phyloP scores from a whole-genome alignment of 2,329 filamentous ascomycete species.

The Hymenotorrendiella dingleyae region DNA sequence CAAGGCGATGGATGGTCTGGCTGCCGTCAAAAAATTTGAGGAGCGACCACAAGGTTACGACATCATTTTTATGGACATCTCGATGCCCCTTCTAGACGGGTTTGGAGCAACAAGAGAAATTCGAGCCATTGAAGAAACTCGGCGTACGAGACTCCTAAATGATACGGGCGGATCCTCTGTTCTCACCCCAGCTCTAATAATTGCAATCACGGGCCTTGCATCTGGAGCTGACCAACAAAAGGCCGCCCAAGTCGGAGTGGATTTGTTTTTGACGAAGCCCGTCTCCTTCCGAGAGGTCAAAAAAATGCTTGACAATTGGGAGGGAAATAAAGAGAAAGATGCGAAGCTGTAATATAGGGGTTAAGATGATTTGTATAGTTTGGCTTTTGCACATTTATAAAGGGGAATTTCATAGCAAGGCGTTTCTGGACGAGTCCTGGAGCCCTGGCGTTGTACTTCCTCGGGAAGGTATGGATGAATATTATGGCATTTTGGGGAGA shows the following conservation, averaged over 20 bases:
- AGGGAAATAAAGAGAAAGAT: conserved; percentile 26
- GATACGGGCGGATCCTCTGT: background rate
- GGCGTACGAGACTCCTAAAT: conserved; percentile 18
- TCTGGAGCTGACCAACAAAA: conserved; percentile 31
- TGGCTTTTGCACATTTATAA: no score
- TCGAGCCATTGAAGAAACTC: conserved; percentile 38
- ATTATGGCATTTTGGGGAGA: no score
- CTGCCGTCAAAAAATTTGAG: conserved; percentile 41
- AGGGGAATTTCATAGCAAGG: no score
- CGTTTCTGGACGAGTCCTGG: no score
- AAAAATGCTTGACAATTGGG: conserved; percentile 34
- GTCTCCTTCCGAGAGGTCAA: conserved; percentile 36
- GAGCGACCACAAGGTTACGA: conserved; percentile 32
- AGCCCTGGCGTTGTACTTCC: no score
- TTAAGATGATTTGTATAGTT: background rate
- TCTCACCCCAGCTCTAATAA: conserved; percentile 29
- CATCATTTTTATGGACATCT: conserved; percentile 44
- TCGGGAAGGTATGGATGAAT: no score
- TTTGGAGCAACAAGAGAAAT: conserved; percentile 44
- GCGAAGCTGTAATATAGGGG: background rate
- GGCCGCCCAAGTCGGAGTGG: conserved; percentile 31
- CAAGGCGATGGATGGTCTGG: conserved; percentile 41
- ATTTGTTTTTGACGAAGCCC: conserved; percentile 36
- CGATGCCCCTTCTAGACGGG: conserved; percentile 50
- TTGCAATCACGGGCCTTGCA: conserved; percentile 35